Base-by-base conservation (phyloP, 441 rosid species). In the Aquilaria agallochum region DNA sequence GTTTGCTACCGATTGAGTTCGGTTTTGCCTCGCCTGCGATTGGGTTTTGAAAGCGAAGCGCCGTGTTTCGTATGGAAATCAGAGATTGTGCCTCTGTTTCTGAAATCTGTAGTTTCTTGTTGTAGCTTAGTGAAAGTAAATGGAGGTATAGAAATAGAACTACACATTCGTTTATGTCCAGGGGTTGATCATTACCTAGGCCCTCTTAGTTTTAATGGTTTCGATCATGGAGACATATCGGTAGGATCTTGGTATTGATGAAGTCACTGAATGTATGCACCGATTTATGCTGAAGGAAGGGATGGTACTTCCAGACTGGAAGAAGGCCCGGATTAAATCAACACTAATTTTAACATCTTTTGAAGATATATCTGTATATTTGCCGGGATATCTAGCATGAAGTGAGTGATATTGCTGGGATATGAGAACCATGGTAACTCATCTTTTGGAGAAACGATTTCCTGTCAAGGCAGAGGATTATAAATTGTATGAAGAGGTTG, bases 291-390 rank as follows among this genome's bases (percentile, higher is more conserved):
- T 68, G 78, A 75, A 60, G 76, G 73, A 65, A 60, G 70, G 80
- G 72, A 81, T 80, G 71, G 84, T 87, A 89, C 82, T 87, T 67
- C 75, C 72, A 57, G 80, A 84, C 73, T 87, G 93, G 96, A 89
- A 85, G 81, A 90, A 80, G 65, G 86, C 88, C 49, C 83, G 51
- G 74, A 72, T 80, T 69, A 56, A 64, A 60, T 69, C 74, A 73
- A 72, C 57, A 31, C 53, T 66, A 3, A 1, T 36, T 5, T 36
- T 56, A 52, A 54, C 64, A 69, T 74, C 62, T 64, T 70, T 62
- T 27, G 33, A 63, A 66, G 77, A 53, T 70, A 50, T 65, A 63
- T 74, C 66, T 77, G 69, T 63, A 70, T 62, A 57, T 68, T 72
- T 55, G 10, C 55, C 48, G 73, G 64, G 65, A 66, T 76, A 65